Conservation (phyloP, 345 rosid species). For the Eucalyptus erythrocorys region DNA sequence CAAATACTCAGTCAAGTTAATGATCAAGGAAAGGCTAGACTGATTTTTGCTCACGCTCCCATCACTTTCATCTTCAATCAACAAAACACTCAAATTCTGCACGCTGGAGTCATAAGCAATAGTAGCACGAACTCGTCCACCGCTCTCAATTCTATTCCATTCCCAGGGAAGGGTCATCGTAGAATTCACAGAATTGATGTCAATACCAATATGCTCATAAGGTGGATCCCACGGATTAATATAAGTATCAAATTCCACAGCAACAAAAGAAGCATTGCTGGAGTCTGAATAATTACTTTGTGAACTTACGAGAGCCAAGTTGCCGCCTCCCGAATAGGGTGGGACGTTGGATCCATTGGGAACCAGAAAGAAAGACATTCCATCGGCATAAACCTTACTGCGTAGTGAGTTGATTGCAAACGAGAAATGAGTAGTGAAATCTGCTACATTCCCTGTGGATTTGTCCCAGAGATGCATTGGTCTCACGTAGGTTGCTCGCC, state of each 20-base stretch:
- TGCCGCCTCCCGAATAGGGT: not conserved
- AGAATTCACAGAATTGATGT: not conserved
- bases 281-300: not conserved
- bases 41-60: not conserved
- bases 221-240: not conserved
- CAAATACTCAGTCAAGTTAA: not conserved
- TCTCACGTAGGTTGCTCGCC: not conserved
- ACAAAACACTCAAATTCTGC: not conserved
- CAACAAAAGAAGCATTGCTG: not conserved
- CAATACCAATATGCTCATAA: not conserved
- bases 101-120: not conserved
- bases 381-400: not conserved
- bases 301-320: not conserved
- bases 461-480: not conserved
- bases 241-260: not conserved
- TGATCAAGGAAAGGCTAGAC: not conserved
- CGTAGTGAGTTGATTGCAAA: not conserved
- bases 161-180: accelerated
- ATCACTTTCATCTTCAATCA: not conserved
- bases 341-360: not conserved
- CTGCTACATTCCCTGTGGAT: not conserved
- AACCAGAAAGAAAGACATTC: not conserved
- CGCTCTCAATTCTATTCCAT: not conserved
- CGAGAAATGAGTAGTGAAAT: not conserved
- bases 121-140: not conserved